Conservation (phyloP, 2,329 filamentous ascomycete species). For the Ophioceras dolichostomum region DNA sequence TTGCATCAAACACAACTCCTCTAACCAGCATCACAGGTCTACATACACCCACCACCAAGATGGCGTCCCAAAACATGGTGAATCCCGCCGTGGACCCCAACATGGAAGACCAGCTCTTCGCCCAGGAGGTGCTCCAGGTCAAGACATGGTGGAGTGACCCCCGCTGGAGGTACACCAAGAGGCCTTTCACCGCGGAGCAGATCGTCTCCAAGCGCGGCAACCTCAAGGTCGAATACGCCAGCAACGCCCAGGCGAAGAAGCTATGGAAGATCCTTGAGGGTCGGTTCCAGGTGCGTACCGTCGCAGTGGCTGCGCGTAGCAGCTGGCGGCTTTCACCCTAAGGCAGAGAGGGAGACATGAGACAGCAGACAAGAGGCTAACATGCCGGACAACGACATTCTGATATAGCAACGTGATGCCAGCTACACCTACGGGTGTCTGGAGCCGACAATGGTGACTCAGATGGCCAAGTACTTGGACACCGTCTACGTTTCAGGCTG, state of each 20-base stretch:
- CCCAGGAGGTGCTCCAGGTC: conserved; percentile 73
- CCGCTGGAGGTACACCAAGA: conserved; percentile 85
- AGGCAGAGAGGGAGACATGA: too few relatives aligned
- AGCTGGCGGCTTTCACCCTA: too few relatives aligned
- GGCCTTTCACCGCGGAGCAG: conserved; percentile 90
- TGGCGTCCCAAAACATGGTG: conserved; percentile 52
- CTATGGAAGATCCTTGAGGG: conserved; percentile 81
- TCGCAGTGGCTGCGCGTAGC: too few relatives aligned
- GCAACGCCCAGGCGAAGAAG: conserved; percentile 85
- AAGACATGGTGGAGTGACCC: conserved; percentile 92
- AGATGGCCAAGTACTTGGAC: conserved; percentile 98
- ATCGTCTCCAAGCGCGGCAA: conserved; percentile 93
- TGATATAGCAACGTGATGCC: conserved; percentile 65
- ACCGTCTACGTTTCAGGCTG: conserved; percentile 98
- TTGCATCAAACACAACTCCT: too few relatives aligned
- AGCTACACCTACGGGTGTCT: conserved; percentile 96
- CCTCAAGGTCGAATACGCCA: conserved; percentile 82
- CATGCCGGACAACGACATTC: conserved; percentile 42
- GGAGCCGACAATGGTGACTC: conserved; percentile 95
- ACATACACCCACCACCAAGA: conserved; percentile 18
- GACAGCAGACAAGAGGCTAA: not conserved
- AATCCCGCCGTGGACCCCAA: conserved; percentile 43
- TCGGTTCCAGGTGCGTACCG: conserved; percentile 59
- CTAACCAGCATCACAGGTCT: conserved; percentile 1
- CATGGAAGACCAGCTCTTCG: conserved; percentile 54